Evolutionary conservation across 148 eudicot genomes (phyloP).

Genomic region (Fagopyrum tataricum): DNA sequence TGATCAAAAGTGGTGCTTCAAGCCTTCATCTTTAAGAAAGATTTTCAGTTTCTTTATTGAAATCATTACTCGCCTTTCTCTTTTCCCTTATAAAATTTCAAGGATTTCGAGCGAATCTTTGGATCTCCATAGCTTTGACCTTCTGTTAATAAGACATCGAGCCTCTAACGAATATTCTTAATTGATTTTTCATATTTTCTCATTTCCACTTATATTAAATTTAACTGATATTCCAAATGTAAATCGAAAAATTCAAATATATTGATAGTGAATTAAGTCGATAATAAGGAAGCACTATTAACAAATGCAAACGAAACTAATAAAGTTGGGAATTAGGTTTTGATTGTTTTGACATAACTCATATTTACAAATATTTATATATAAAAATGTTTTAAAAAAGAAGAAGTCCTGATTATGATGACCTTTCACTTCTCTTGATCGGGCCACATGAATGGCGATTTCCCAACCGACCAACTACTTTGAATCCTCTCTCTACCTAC

Average conservation of each 20-base stretch:
- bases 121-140: neutral
- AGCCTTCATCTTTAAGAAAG: neutral
- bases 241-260: too few species aligned
- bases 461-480: neutral
- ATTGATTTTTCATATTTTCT: too few species aligned
- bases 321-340: neutral
- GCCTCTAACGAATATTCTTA: too few species aligned
- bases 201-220: too few species aligned
- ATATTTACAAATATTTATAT: neutral
- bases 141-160: too few species aligned
- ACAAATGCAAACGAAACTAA: too few species aligned
- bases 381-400: neutral
- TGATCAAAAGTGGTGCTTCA: neutral
- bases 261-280: too few species aligned
- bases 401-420: neutral
- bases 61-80: neutral
- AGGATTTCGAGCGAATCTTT: neutral
- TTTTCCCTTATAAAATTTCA: neutral
- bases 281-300: too few species aligned
- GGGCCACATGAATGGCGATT: slow-evolving; percentile 1
- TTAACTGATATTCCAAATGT: too few species aligned
- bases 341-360: neutral
- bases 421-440: slow-evolving; percentile 2
- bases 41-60: neutral
- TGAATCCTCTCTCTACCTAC: too few species aligned